Percentiles rank a stretch among this genome's conserved stretches.
phyloP scores from a whole-genome alignment of 345 rosid genomes.

The Corchorus capsularis region DNA sequence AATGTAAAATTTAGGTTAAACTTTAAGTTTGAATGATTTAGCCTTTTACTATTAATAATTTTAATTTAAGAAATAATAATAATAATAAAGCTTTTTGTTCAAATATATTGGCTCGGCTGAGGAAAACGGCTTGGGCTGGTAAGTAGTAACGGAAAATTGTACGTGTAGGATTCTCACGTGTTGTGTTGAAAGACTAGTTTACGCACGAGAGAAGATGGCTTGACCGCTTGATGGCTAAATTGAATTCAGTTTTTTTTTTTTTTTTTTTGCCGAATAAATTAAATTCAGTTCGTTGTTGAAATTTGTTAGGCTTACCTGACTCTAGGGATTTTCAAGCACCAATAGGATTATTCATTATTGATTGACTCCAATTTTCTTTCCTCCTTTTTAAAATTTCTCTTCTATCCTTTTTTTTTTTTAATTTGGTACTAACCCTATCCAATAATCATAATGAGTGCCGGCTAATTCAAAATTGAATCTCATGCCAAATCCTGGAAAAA shows the following conservation, averaged over 20 bases:
- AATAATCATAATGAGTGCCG: too few relatives aligned
- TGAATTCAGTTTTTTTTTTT: background rate
- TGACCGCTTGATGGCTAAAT: background rate
- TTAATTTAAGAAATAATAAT: too few relatives aligned
- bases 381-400: background rate
- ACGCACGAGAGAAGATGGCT: slow-evolving; percentile 24
- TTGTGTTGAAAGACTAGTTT: slow-evolving; percentile 36
- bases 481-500: too few relatives aligned
- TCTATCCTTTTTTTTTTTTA: too few relatives aligned
- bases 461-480: too few relatives aligned
- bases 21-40: too few relatives aligned
- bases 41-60: too few relatives aligned
- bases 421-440: too few relatives aligned
- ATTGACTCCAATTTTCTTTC: background rate
- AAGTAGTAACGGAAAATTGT: background rate
- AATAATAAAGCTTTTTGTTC: background rate
- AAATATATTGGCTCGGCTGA: slow-evolving; percentile 16
- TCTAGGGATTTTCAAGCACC: background rate
- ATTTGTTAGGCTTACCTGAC: background rate
- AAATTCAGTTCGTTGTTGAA: background rate
- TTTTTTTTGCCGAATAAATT: too few relatives aligned
- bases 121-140: slow-evolving; percentile 4
- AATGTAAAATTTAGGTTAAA: too few relatives aligned
- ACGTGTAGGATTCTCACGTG: slow-evolving; percentile 12
- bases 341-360: too few relatives aligned